Percentiles rank a stretch among this genome's conserved stretches.
These are phyloP conservation scores for Plasmodium vinckei DNA, from an alignment of 169 alveolate genomes.

Conservation along the genomic window DNA sequence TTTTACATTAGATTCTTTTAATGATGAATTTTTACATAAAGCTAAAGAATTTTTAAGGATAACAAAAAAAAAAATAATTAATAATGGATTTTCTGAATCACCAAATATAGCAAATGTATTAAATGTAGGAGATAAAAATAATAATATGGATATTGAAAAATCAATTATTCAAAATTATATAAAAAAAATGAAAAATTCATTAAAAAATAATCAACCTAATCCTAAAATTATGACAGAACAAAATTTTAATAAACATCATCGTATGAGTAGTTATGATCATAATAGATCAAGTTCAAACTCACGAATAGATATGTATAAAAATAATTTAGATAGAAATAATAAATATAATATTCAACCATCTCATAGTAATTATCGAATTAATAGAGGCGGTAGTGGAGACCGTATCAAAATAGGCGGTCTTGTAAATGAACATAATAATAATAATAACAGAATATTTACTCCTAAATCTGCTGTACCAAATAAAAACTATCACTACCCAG, in stretches of 20 bases:
- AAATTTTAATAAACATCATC: slow-evolving; percentile 12
- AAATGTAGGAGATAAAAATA: slow-evolving; percentile 9
- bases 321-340: slow-evolving; percentile 13
- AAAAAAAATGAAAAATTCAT: slow-evolving; percentile 42
- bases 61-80: slow-evolving; percentile 53
- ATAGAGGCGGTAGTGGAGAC: neutral
- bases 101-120: slow-evolving; percentile 9
- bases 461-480: neutral
- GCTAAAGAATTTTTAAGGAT: slow-evolving; percentile 71
- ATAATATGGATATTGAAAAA: slow-evolving; percentile 50
- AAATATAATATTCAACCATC: slow-evolving; percentile 10
- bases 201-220: slow-evolving; percentile 7
- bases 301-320: slow-evolving; percentile 10
- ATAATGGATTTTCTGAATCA: slow-evolving; percentile 35
- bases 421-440: neutral
- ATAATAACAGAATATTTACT: slow-evolving; percentile 9
- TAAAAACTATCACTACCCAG: neutral
- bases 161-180: slow-evolving; percentile 51
- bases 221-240: neutral
- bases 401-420: no score
- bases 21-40: slow-evolving; percentile 58
- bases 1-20: slow-evolving; percentile 63
- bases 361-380: slow-evolving; percentile 10
- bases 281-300: slow-evolving; percentile 14
- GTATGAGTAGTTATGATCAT: slow-evolving; percentile 21